Percentiles rank a stretch among this genome's conserved stretches.
These are phyloP conservation scores for Lunasporangiospora selenospora DNA, from an alignment of 192 early-diverging fungal genomes.

Conservation along the genomic window DNA sequence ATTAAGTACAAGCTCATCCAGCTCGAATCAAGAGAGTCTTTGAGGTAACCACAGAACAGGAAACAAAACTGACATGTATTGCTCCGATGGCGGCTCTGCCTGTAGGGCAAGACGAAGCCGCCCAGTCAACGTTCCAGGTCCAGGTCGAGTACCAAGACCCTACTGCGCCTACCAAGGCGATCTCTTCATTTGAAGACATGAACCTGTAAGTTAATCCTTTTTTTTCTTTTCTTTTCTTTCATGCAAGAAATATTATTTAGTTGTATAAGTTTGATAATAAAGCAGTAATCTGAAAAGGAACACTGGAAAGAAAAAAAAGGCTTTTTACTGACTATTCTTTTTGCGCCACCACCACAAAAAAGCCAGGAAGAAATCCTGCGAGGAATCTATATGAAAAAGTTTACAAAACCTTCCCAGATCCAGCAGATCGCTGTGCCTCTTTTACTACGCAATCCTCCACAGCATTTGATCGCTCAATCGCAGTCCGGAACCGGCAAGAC, in stretches of 20 bases:
- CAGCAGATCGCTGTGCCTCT: constrained; percentile 92
- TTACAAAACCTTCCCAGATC: constrained; percentile 91
- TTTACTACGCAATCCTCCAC: constrained; percentile 80
- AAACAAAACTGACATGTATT: too few relatives aligned
- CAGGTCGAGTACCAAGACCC: constrained; percentile 66
- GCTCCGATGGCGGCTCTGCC: too few relatives aligned
- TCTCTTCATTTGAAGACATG: constrained; percentile 76
- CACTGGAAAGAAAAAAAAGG: neutral
- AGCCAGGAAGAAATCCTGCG: constrained; percentile 79
- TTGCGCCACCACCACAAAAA: constrained; percentile 34
- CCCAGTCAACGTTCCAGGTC: too few relatives aligned
- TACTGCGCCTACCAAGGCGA: constrained; percentile 74
- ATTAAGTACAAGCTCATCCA: too few relatives aligned
- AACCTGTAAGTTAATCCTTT: constrained; percentile 54
- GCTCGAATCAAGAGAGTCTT: too few relatives aligned
- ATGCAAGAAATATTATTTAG: neutral
- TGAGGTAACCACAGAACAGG: too few relatives aligned
- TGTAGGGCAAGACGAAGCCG: too few relatives aligned
- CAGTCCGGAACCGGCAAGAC: constrained; percentile 52
- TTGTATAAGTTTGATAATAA: neutral
- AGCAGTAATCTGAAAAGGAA: too few relatives aligned
- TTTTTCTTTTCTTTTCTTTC: too few relatives aligned
- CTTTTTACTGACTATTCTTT: neutral
- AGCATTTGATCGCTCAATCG: constrained; percentile 55
- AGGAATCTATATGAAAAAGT: constrained; percentile 90